phyloP scores from a whole-genome alignment of 805 yeast species.

The Helenozyma baotianmanensis region DNA sequence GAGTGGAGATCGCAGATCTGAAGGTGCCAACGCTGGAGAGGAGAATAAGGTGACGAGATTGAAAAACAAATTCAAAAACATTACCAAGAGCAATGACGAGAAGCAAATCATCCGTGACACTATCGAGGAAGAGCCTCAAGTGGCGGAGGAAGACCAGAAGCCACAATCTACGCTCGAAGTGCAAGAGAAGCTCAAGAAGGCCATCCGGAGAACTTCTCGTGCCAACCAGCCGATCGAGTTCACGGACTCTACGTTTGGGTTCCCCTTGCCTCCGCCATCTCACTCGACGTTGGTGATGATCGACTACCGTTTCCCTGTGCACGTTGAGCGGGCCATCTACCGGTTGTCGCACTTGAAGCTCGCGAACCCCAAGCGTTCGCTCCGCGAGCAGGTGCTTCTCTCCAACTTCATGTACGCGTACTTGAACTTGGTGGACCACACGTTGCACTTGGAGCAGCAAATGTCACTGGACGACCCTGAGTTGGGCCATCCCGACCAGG shows the following conservation, averaged over 20 bases:
- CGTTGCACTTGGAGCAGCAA: slow-evolving; percentile 67
- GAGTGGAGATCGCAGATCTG: background rate
- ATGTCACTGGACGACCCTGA: slow-evolving; percentile 21
- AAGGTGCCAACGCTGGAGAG: slow-evolving; percentile 3
- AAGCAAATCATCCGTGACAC: slow-evolving; percentile 5
- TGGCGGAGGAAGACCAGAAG: slow-evolving; percentile 15
- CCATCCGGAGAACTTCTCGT: slow-evolving; percentile 36
- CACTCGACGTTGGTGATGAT: slow-evolving; percentile 74
- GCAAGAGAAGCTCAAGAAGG: slow-evolving; percentile 40
- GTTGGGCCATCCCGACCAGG: slow-evolving; percentile 13
- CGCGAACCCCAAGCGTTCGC: slow-evolving; percentile 88
- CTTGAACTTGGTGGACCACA: slow-evolving; percentile 89
- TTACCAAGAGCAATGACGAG: slow-evolving; percentile 11
- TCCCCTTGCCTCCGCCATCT: slow-evolving; percentile 79
- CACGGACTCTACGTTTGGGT: slow-evolving; percentile 81
- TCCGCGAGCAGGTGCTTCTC: slow-evolving; percentile 85
- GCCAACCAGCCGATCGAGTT: slow-evolving; percentile 46
- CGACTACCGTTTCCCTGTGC: slow-evolving; percentile 85
- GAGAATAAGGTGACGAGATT: slow-evolving; percentile 10
- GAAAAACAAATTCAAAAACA: slow-evolving; percentile 14
- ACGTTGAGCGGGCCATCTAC: slow-evolving; percentile 94
- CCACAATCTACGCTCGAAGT: slow-evolving; percentile 35
- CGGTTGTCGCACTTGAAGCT: slow-evolving; percentile 87
- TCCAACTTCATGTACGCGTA: slow-evolving; percentile 98
- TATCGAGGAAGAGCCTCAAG: slow-evolving; percentile 3